A percentile compares a stretch with the other conserved stretches of the same genome.
These are phyloP conservation scores for Globisporangium yorkense DNA, from an alignment of 352 stramenopile genomes.

Conservation along the genomic window DNA sequence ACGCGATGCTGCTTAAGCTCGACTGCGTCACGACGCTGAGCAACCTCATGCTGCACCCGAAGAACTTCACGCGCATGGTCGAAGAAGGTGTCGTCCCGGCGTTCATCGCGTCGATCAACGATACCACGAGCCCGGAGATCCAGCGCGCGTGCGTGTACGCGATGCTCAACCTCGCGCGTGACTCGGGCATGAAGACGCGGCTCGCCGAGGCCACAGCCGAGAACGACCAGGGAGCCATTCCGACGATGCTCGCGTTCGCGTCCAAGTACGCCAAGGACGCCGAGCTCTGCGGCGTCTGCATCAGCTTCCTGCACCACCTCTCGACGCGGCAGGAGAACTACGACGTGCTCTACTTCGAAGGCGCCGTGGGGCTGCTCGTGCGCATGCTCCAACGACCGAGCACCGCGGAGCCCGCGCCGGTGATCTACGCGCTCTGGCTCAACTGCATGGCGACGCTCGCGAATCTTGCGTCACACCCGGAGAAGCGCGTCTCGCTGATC, in stretches of 20 bases:
- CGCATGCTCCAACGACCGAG: slow-evolving; percentile 46
- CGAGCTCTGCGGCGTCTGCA: slow-evolving; percentile 59
- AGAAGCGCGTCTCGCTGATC: slow-evolving; percentile 36
- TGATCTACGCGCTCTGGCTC: slow-evolving; percentile 56
- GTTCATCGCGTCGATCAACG: slow-evolving; percentile 51
- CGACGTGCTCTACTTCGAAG: slow-evolving; percentile 58
- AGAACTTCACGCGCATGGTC: slow-evolving; percentile 72
- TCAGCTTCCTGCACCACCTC: slow-evolving; percentile 68
- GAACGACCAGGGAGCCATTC: slow-evolving; percentile 42
- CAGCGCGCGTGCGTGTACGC: slow-evolving; percentile 73
- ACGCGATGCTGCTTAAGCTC: slow-evolving; percentile 51
- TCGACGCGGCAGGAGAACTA: slow-evolving; percentile 63
- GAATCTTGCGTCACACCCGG: slow-evolving; percentile 43
- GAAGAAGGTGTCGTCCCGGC: slow-evolving; percentile 74
- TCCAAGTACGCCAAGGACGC: slow-evolving; percentile 47
- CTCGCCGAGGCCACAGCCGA: slow-evolving; percentile 40
- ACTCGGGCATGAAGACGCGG: slow-evolving; percentile 63
- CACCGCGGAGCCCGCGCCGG: slow-evolving; percentile 20
- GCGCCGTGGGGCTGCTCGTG: slow-evolving; percentile 47
- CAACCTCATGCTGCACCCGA: slow-evolving; percentile 76
- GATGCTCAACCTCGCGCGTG: slow-evolving; percentile 69
- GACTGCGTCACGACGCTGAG: slow-evolving; percentile 79
- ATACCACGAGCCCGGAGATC: slow-evolving; percentile 47
- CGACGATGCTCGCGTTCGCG: slow-evolving; percentile 59
- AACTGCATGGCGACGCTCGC: slow-evolving; percentile 44